A percentile compares a stretch with the other conserved stretches of the same genome.
phyloP scores from a whole-genome alignment of 352 stramenopile species.

The Phytopythium oedochilum region DNA sequence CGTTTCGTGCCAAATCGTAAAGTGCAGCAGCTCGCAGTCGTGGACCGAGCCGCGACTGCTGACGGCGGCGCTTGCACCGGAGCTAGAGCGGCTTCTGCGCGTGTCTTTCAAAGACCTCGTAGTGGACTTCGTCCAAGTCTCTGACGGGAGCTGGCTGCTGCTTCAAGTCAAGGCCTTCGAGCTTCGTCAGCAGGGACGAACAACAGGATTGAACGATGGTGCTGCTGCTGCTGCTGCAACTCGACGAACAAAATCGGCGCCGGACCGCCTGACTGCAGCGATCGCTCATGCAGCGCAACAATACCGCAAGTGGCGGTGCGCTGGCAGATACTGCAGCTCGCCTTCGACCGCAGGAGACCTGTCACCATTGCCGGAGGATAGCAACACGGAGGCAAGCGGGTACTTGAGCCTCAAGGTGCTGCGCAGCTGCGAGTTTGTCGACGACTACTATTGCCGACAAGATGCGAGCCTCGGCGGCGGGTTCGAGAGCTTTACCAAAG shows the following conservation, averaged over 20 bases:
- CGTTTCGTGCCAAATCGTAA: constrained; percentile 48
- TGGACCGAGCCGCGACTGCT: constrained; percentile 45
- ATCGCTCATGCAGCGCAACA: constrained; percentile 1
- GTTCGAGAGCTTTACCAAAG: constrained; percentile 26
- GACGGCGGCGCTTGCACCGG: constrained; percentile 20
- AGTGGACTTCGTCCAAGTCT: constrained; percentile 54
- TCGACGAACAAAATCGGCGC: constrained; percentile 38
- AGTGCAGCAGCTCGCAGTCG: constrained; percentile 41
- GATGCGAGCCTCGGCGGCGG: constrained; percentile 45
- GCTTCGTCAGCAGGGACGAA: constrained; percentile 10
- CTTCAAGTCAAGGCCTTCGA: constrained; percentile 72
- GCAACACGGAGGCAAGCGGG: constrained; percentile 23
- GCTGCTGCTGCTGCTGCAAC: background rate
- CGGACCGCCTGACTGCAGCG: constrained; percentile 26
- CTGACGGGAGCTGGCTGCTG: constrained; percentile 49
- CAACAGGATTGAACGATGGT: constrained; percentile 1
- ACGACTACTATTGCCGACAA: constrained; percentile 28
- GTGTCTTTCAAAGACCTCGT: constrained; percentile 43
- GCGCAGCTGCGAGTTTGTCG: constrained; percentile 62
- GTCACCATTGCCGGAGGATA: background rate
- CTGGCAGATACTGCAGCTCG: constrained; percentile 28
- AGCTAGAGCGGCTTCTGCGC: constrained; percentile 32
- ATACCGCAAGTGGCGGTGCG: constrained; percentile 50
- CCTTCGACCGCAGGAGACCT: constrained; percentile 7
- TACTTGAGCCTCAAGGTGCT: constrained; percentile 65